Conservation (phyloP, 1,284 basidiomycete genomes). For the Ustilago bromivora region DNA sequence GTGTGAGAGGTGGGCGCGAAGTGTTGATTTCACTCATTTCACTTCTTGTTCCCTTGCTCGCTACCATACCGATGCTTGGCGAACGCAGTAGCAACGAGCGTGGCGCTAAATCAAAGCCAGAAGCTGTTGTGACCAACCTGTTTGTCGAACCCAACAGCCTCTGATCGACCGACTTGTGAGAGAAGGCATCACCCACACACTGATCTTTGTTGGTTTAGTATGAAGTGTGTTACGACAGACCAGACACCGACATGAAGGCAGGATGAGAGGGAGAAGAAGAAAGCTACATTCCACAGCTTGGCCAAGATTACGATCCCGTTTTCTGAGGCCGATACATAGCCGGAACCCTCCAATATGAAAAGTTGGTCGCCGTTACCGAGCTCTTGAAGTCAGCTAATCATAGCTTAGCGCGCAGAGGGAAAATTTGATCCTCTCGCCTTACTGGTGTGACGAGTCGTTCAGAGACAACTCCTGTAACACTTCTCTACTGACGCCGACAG, state of each 20-base stretch:
- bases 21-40: background rate
- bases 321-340: background rate
- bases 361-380: conserved; percentile 3
- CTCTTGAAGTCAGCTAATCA: conserved; percentile 1
- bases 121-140: no score
- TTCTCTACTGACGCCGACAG: no score
- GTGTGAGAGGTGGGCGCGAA: background rate
- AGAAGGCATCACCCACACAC: no score
- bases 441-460: background rate
- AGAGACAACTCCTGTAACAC: no score
- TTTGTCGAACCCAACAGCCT: background rate
- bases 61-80: background rate
- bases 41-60: background rate
- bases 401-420: background rate
- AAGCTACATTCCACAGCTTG: background rate
- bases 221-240: background rate
- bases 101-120: background rate
- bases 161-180: background rate
- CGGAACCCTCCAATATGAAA: background rate
- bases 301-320: background rate
- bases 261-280: background rate
- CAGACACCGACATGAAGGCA: background rate
- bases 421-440: background rate
- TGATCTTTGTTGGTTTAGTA: no score
- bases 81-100: background rate